Evolutionary conservation across 1,139 yeast genomes (phyloP), one percentile per base, ranked within the genome.

Genomic region (Wickerhamiella pararugosa): DNA sequence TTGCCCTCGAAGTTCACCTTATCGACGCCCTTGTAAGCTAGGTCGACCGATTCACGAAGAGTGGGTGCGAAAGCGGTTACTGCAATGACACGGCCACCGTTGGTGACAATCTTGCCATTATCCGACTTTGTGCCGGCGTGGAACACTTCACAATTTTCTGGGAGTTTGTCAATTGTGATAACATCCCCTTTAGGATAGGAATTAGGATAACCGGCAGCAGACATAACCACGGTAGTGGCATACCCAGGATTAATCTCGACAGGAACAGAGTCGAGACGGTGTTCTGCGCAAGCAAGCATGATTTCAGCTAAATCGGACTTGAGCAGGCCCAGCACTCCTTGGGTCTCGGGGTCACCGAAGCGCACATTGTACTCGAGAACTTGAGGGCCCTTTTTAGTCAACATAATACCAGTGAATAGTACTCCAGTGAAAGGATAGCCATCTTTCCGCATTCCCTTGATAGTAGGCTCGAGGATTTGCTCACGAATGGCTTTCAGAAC

Each of bases 291-390:
- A 40, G 97, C 98, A 48, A 87, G 66, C 73, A 92, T 75, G 37
- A 90, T 78, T 61, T 86, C 84, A 35, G 95, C 93, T 56, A 92
- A 71, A 63, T 92, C 98, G 47, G 82, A 87, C 34, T 77, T 75
- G 50, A 92, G 69, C 56, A 92, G 70, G 10, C 96, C 96, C 57
- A 92, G 69, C 30, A 90, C 94, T 5, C 96, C 82, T 66, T 92
- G 98, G 34, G 97, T 90, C 66, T 92, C 99, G 51, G 99, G 99
- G 62, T 92, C 99, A 48, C 99, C 99, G 54, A 92, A 92, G 64
- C 99, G 76, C 43, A 90, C 96, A 54, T 92, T 92, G 65, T 92
- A 92, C 64, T 92, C 99, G 56, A 92, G 71, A 7, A 87, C 96
- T 66, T 84, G 83, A 52, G 98, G 97, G 40, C 94, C 94, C 37